Evolutionary conservation across 2,329 filamentous ascomycete genomes (phyloP), one percentile per base, ranked within the genome.

Genomic region (Aureobasidium zeae): DNA sequence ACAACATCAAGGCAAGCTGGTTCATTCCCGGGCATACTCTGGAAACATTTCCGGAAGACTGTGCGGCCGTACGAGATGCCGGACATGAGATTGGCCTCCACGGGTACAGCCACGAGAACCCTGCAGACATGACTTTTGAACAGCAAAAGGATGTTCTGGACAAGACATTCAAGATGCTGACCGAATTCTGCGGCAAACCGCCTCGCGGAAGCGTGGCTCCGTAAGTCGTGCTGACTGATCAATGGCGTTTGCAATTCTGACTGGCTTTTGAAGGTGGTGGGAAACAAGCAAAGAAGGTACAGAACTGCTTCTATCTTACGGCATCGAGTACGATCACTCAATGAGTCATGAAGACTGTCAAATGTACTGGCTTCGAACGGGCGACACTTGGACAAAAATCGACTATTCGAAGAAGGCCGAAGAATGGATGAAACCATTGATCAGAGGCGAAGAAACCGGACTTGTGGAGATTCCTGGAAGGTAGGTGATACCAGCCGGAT

Each of bases 131-230:
- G 81, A 81, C 72, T 0, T 58, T 83, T 1, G 81, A 86, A 56
- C 83, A 88, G 62, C 83, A 88, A 59, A 73, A 72, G 11, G 81
- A 83, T 46, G 79, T 88, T 12, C 70, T 89, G 5, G 78, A 83
- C 54, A 84, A 84, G 61, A 85, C 81, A 13, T 85, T 79, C 57
- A 72, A 73, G 16, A 70, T 86, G 60, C 70, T 86, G 24, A 84
- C 77, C 0, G 76, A 81, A 0, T 82, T 88, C 54, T 59, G 50
- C n/a, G 79, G 83, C 5, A 85, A 84, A 61, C 79, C 78, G 1
- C 83, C 83, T 0, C 67, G 80, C 1, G 83, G 83, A 1, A 79
- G 73, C 28, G 82, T 86, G 0, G 82, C 81, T 0, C 83, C 83
- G 0, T 34, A 22, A 34, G 32, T 24, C 12, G 12, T n/a, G 8